Conservation (phyloP, 345 rosid species). For the Dimocarpus longan region DNA sequence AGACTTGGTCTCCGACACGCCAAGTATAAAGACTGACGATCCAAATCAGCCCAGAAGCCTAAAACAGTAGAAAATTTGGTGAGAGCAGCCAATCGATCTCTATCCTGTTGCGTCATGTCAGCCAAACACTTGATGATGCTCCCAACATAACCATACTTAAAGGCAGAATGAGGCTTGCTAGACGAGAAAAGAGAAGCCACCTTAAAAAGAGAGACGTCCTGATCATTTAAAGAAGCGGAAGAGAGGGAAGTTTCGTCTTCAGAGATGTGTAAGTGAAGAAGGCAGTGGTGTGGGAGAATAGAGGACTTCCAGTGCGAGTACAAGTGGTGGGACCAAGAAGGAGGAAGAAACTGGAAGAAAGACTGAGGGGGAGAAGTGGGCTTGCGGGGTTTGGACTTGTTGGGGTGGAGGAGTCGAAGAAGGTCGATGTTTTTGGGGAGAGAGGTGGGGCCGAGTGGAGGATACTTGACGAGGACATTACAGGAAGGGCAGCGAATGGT, state of each 20-base stretch:
- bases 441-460: conserved; percentile 65
- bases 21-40: conserved; percentile 55
- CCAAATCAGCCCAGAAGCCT: conserved; percentile 85
- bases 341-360: conserved; percentile 40
- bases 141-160: conserved; percentile 50
- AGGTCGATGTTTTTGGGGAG: conserved; percentile 91
- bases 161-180: conserved; percentile 34
- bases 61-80: conserved; percentile 45
- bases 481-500: conserved; percentile 91
- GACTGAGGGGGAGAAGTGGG: conserved; percentile 16
- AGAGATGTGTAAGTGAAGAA: conserved; percentile 26
- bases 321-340: conserved; percentile 67
- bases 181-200: conserved; percentile 38
- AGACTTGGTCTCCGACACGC: conserved; percentile 51
- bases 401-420: conserved; percentile 48
- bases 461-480: conserved; percentile 78
- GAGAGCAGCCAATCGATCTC: conserved; percentile 50
- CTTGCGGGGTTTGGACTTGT: conserved; percentile 17
- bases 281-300: conserved; percentile 49
- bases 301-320: conserved; percentile 63
- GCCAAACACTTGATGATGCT: conserved; percentile 58
- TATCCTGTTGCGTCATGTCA: conserved; percentile 48
- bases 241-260: conserved; percentile 18
- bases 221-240: conserved; percentile 22
- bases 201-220: conserved; percentile 35